Evolutionary conservation across 192 early-diverging fungal species (phyloP), one percentile per base, ranked within the genome.

Genomic region (Phlyctochytrium planicorne): DNA sequence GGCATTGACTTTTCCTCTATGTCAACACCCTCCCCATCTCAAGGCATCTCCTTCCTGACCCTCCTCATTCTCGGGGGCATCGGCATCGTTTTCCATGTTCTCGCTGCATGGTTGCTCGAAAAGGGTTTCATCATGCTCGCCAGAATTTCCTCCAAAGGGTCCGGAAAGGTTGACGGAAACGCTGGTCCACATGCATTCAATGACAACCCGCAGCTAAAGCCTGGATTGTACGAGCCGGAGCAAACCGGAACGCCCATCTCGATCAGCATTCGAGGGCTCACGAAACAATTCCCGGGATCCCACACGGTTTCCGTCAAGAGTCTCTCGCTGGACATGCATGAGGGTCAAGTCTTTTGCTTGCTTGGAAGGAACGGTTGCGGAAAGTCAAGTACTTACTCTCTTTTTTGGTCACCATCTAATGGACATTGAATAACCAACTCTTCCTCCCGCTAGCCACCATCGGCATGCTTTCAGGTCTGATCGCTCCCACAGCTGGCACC

Each of bases 311-410:
- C 65, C 4, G 3, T 67, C 30, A 30, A 60, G 0, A 33, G 55
- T 1, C 52, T 67, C 16, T 67, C 65, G 0, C 50, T 84, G 1
- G 68, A 82, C 17, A 56, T 82, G 23, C 75, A 84, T 61, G 35
- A 61, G 24, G 80, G 78, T 40, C 80, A 84, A 63, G 79, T 78
- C 34, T 52, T 84, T 16, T 71, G 78, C 24, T 75, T 86, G 53
- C 65, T 84, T 14, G 82, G 84, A 40, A 76, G 85, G 33, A 88
- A 88, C 67, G 87, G 85, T 31, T 79, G 80, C 17, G 86, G 85
- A 23, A 90, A 90, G 59, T 82, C 85, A 14, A 90, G 29, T 67
- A 2, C n/a, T 29, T 61, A 35, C 52, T 24, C 23, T 67, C 34
- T n/a, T 67, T 24, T 59, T 27, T 32, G 50, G 50, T n/a, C n/a